Evolutionary conservation across 2,329 filamentous ascomycete genomes (phyloP), one percentile per base, ranked within the genome.

Genomic region (Sphaerulina musiva): DNA sequence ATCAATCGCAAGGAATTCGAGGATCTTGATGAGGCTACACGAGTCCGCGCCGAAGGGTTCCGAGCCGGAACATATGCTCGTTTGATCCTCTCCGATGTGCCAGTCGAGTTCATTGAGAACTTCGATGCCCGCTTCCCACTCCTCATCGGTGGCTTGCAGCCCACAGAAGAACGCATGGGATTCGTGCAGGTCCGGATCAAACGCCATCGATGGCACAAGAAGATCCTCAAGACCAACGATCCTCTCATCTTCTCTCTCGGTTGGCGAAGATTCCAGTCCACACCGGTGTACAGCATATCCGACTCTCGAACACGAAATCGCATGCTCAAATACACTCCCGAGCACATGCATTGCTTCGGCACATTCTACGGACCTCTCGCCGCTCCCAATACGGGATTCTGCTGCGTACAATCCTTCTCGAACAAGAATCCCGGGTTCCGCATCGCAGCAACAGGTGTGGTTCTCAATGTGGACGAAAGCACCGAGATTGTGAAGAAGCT

Each of bases 401-500:
- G 88, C 62, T 93, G 87, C 71, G 89, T 97, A 61, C 89, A 97
- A 72, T 89, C 86, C 6, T 86, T 98, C 67, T 89, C 87, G 0
- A 84, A 87, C 58, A 82, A 86, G 66, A 92, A 85, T 46, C 86
- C 91, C 0, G 91, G 91, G 17, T 97, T 98, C 80, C 84, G 93
- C 45, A 89, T 98, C 62, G 89, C 93, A 8, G 95, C 93, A 2
- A 96, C 91, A 0, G 93, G 93, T 57, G 93, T 93, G 1, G 89
- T 98, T 4, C 77, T 97, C 60, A 91, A 86, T 67, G 93, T 98
- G 17, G 93, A 98, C 69, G 91, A 97, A 73, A 89, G 86, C 40
- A 91, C 89, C 2, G 93, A 98, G 70, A 97, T 98, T 61, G 93
- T 98, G 72, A 98, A 98, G 81, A 98, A 98, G 78, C 84, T 98